Base-by-base conservation (phyloP, 495 filamentous ascomycete species). In the Xylaria nigripes region DNA sequence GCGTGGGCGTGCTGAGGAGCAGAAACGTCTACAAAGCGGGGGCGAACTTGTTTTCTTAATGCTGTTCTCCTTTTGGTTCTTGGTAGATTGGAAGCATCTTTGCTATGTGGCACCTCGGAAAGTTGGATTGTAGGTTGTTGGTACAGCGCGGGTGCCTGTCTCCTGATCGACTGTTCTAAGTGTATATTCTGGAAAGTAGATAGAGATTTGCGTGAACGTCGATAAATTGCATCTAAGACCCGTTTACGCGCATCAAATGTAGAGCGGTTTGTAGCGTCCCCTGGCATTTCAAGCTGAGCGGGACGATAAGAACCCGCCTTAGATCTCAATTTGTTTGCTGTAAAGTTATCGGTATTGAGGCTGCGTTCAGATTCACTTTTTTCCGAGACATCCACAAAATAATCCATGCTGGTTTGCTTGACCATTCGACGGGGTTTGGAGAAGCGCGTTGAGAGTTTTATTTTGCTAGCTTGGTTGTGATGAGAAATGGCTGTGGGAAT, bases 1-100 rank as follows among this genome's bases (percentile, higher is more conserved):
- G 75, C 76, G 23, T 76, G 74, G 32, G 63, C 59, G 56, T 75
- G 80, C 29, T 73, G 70, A 41, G 76, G 70, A 27, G 72, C 70
- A 19, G 70, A 68, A 42, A 62, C 53, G 52, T 86, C 75, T 16
- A 87, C 38, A 8, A 72, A 73, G n/a, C 60, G 73, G 23, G 85
- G 85, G 0, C 59, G 66, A 2, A 68, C 62, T 50, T 74, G 72
- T 54, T 81, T 86, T 43, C 74, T 66, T 3, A 60, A 61, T 32
- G 63, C 68, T 3, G 63, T 38, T 36, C 61, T 69, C 48, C 45
- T 55, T 51, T 56, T 54, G 60, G 23, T 34, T 41, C 57, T 38
- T 42, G 54, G 45, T 3, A 61, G 61, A 51, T 55, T 40, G 21
- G 55, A 51, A 43, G 48, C 51, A 23, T 34, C 55, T 7, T 32